Base-by-base conservation (phyloP, 306 rosid species). In the Calophaca sinica region DNA sequence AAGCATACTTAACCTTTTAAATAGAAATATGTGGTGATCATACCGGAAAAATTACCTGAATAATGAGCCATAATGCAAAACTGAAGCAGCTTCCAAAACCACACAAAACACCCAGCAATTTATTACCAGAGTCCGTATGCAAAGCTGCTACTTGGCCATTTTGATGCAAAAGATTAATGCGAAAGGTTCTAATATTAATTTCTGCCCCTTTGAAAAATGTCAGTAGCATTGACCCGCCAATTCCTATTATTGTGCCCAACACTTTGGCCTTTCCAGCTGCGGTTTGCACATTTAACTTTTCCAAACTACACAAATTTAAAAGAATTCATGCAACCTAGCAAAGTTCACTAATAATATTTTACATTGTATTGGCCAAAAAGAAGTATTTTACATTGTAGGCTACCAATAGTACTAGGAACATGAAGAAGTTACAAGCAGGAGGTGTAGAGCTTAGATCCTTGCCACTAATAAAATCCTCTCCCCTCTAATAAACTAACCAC, bases 211-310 rank as follows among this genome's bases (percentile, higher is more conserved):
- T 83, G 70, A 45, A 81, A 39, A 85, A 84, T 0, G 80, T 79
- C 42, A 85, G 68, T 26, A 81, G 2, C 89, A 76, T 85, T 15
- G 89, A 85, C 68, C 92, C 92, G 4, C 85, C 81, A 8, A 88
- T 38, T 6, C 86, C 88, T 0, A 50, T 35, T 4, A 79, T 1
- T 0, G 86, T 79, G 14, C 92, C 92, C 2, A 74, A 26, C 32
- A 88, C 66, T 75, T 85, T 88, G 0, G 74, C 85, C 35, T 59
- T 77, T 53, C 89, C 92, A 0, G 78, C 73, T 9, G 52, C 2
- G 10, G 13, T 73, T 72, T 62, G 11, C 50, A 81, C 44, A 9
- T 62, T 70, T 29, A 83, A 36, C 46, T 15, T 80, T 72, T 87
- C 89, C 71, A 70, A 9, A 0, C 84, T 81, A 15, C 12, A 5